A percentile compares a stretch with the other conserved stretches of the same genome.
These are phyloP conservation scores for Penicillium olsonii DNA, from an alignment of 2,329 filamentous ascomycete genomes.

Conservation along the genomic window DNA sequence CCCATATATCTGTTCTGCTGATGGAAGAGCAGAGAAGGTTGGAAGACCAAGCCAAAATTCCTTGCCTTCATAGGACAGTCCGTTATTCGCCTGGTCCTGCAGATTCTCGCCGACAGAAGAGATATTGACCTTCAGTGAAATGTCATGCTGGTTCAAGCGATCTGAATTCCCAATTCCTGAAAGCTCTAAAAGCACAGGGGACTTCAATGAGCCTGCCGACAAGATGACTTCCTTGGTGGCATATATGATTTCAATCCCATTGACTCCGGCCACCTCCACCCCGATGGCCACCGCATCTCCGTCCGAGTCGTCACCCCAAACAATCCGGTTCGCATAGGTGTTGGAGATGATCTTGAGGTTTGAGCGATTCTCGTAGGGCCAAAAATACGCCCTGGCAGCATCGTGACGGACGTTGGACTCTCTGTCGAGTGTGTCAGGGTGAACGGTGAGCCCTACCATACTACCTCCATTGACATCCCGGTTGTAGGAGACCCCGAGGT, in stretches of 20 bases:
- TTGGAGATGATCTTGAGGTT: conserved; percentile 50
- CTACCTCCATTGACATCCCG: conserved; percentile 48
- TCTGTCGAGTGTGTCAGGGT: conserved; percentile 45
- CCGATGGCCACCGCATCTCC: conserved; percentile 28
- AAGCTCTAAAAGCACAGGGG: conserved; percentile 59
- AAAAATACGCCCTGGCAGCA: conserved; percentile 52
- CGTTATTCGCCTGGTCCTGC: conserved; percentile 46
- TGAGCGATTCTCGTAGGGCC: conserved; percentile 41
- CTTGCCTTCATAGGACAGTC: conserved; percentile 16
- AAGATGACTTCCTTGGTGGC: conserved; percentile 58
- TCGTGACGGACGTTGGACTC: conserved; percentile 46
- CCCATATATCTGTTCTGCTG: conserved; percentile 28
- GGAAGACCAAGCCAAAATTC: conserved; percentile 20
- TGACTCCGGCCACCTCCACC: conserved; percentile 29
- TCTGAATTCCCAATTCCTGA: conserved; percentile 58
- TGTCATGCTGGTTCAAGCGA: conserved; percentile 29
- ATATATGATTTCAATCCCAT: conserved; percentile 28
- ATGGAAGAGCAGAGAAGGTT: conserved; percentile 24
- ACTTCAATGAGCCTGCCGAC: conserved; percentile 59
- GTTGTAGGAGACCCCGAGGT: conserved; percentile 42
- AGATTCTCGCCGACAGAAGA: conserved; percentile 52
- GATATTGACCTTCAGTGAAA: conserved; percentile 30
- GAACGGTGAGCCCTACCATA: conserved; percentile 48
- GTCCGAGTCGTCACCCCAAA: conserved; percentile 34
- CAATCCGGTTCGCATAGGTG: conserved; percentile 43